Base-by-base conservation (phyloP, 164 flowering plant genomes). In the Chloranthus sessilifolius region DNA sequence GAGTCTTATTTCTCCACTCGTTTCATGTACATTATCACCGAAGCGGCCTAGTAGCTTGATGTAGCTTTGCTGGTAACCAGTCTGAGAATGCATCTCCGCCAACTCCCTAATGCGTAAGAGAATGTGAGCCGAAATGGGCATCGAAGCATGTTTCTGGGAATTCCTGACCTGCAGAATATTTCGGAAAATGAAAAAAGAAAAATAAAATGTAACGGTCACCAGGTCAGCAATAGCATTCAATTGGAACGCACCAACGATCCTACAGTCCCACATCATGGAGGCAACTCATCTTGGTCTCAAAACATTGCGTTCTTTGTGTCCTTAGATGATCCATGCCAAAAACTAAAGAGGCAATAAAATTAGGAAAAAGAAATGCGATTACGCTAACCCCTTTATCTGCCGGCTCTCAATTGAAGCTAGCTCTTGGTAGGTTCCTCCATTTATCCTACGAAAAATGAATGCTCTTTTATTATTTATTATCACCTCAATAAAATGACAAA, bases 351-450 rank as follows among this genome's bases (percentile, higher is more conserved):
- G n/a, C n/a, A n/a, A n/a, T n/a, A n/a, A n/a, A n/a, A n/a, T n/a
- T n/a, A n/a, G n/a, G n/a, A n/a, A n/a, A n/a, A n/a, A n/a, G n/a
- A n/a, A n/a, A 45, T 5, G 41, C 19, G 8, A 24, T 27, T 38
- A 10, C 48, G 38, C 84, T 77, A 28, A 82, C 96, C 80, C 69
- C 80, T 33, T 70, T 78, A 45, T 74, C 88, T 6, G 71, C 19
- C 22, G 88, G 78, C 29, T 67, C 28, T 43, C 72, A 74, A 4
- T 91, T 79, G 51, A 72, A 69, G 77, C 96, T 92, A 54, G 96
- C 99, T 74, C 78, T 86, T 36, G 88, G 79, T 56, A 92, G 73
- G 66, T 88, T 92, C 78, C 99, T 78, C 99, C 99, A 92, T 55
- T 92, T 92, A 59, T 92, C 99, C 99, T 92, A 66, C 65, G 70